Percentiles rank a stretch among this genome's conserved stretches.
Conservation (phyloP, 2,329 filamentous ascomycete species). For the Hortaea sp. region DNA sequence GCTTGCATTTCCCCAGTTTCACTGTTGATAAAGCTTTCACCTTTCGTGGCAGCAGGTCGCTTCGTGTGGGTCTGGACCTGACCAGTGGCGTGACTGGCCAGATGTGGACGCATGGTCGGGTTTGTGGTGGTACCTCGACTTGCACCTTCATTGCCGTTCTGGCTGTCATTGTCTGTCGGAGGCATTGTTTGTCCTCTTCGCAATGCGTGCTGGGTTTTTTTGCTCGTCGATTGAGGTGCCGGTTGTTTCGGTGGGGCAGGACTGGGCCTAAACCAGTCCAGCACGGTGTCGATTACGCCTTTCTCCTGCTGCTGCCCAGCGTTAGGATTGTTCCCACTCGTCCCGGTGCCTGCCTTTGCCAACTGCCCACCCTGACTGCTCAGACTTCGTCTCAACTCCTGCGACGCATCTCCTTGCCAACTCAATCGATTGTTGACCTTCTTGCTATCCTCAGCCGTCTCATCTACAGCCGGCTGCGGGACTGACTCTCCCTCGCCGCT, state of each 20-base stretch:
- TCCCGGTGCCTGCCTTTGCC: too few relatives aligned
- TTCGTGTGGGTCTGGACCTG: conserved; percentile 18
- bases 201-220: conserved; percentile 26
- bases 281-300: conserved; percentile 43
- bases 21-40: conserved; percentile 41
- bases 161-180: conserved; percentile 20
- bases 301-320: conserved; percentile 10
- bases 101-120: conserved; percentile 22
- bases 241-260: conserved; percentile 25
- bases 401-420: conserved; percentile 37
- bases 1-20: conserved; percentile 34
- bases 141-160: conserved; percentile 11
- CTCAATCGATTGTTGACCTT: conserved; percentile 16
- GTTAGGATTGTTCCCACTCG: background rate
- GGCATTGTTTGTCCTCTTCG: conserved; percentile 61
- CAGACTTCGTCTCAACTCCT: background rate
- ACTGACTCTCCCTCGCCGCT: conserved; percentile 39
- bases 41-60: conserved; percentile 37
- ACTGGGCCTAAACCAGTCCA: conserved; percentile 62
- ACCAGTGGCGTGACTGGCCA: conserved; percentile 8
- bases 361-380: background rate
- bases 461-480: conserved; percentile 58
- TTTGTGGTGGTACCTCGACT: conserved; percentile 17
- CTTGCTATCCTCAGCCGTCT: conserved; percentile 51
- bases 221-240: conserved; percentile 8